These are phyloP conservation scores for Phytophthora kernoviae DNA, from an alignment of 352 stramenopile species.

Conservation along the genomic window DNA sequence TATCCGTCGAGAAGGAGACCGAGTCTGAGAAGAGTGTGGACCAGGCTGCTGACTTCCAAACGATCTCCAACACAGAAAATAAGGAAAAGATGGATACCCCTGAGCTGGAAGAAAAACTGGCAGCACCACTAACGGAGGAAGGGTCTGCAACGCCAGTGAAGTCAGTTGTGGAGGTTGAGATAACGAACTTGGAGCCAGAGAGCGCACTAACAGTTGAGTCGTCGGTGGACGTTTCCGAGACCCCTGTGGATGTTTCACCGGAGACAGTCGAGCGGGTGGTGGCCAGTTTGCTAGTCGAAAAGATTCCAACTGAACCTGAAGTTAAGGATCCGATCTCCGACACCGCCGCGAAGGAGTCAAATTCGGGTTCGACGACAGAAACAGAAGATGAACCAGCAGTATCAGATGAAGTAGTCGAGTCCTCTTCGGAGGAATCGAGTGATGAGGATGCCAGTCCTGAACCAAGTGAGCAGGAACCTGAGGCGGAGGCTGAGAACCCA, in stretches of 20 bases:
- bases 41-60: too few species aligned
- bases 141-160: neutral
- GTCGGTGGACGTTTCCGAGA: conserved; percentile 2
- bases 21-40: neutral
- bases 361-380: conserved; percentile 2
- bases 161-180: conserved; percentile 1
- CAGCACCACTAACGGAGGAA: conserved; percentile 2
- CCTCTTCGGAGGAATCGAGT: conserved; percentile 8
- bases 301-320: conserved; percentile 6
- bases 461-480: conserved; percentile 18
- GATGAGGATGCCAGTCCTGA: conserved; percentile 4
- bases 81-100: neutral
- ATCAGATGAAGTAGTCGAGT: conserved; percentile 4
- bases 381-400: conserved; percentile 3
- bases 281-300: neutral
- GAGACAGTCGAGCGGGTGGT: conserved; percentile 7
- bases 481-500: conserved; percentile 24
- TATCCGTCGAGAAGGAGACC: conserved; percentile 1
- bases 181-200: neutral
- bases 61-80: too few species aligned
- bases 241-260: conserved; percentile 4
- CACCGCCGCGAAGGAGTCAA: neutral
- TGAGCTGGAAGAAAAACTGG: conserved; percentile 4
- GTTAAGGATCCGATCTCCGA: conserved; percentile 2
- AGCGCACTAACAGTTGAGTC: conserved; percentile 1